phyloP scores from a whole-genome alignment of 2,329 filamentous ascomycete genomes.

The Cladophialophora carrionii region DNA sequence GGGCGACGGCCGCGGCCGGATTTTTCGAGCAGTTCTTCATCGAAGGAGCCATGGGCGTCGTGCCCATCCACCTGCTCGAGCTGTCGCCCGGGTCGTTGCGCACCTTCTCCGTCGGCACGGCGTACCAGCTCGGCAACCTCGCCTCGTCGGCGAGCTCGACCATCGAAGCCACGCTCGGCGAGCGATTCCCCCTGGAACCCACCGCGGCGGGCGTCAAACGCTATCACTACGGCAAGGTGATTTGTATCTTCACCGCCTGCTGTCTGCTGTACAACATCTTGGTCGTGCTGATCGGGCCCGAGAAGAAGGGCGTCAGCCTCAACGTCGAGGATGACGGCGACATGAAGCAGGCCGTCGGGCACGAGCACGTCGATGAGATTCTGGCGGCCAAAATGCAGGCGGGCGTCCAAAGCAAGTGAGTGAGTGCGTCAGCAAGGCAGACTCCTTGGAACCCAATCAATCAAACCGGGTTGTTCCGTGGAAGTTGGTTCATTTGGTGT shows the following conservation, averaged over 20 bases:
- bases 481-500: neutral
- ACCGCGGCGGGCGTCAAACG: slow-evolving; percentile 51
- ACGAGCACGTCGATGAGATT: neutral
- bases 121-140: slow-evolving; percentile 67
- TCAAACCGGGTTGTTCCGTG: too few relatives aligned
- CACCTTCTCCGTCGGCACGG: slow-evolving; percentile 65
- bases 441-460: too few relatives aligned
- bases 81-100: slow-evolving; percentile 63
- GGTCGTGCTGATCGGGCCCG: slow-evolving; percentile 53
- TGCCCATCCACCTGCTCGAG: slow-evolving; percentile 71
- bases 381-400: neutral
- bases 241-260: slow-evolving; percentile 88
- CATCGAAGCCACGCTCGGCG: slow-evolving; percentile 75
- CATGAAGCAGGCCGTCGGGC: slow-evolving; percentile 44
- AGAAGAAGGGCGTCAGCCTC: slow-evolving; percentile 52
- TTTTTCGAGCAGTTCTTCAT: slow-evolving; percentile 85
- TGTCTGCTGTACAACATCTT: slow-evolving; percentile 69
- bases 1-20: slow-evolving; percentile 72
- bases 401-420: neutral
- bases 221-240: slow-evolving; percentile 79
- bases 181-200: slow-evolving; percentile 70
- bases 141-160: slow-evolving; percentile 67
- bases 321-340: slow-evolving; percentile 54
- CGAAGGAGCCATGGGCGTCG: slow-evolving; percentile 74
- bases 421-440: too few relatives aligned